phyloP scores from a whole-genome alignment of 352 stramenopile species.

The Globisporangium recalcitrans region DNA sequence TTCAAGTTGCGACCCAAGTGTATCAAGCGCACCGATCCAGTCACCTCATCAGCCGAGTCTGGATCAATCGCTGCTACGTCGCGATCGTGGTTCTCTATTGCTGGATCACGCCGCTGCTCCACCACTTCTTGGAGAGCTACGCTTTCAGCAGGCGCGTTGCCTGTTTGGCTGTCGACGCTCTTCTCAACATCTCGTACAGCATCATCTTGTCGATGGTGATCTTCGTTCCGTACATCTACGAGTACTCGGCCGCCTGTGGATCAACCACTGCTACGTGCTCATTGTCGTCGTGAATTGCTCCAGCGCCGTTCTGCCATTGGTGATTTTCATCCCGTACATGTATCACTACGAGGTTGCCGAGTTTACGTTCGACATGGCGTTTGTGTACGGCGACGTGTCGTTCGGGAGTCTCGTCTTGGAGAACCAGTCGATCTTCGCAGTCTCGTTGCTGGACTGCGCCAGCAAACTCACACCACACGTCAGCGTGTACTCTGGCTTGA shows the following conservation, averaged over 20 bases:
- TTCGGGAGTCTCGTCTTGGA: slow-evolving; percentile 44
- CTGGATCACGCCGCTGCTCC: slow-evolving; percentile 21
- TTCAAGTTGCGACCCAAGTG: slow-evolving; percentile 6
- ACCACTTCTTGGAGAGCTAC: slow-evolving; percentile 7
- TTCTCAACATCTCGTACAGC: slow-evolving; percentile 18
- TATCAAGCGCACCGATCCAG: slow-evolving; percentile 17
- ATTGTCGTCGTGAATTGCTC: slow-evolving; percentile 21
- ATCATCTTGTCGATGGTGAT: slow-evolving; percentile 29
- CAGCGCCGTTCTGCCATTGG: slow-evolving; percentile 22
- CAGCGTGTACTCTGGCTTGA: slow-evolving; percentile 25
- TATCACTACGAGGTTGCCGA: slow-evolving; percentile 24
- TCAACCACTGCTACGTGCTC: slow-evolving; percentile 18
- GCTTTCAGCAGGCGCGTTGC: slow-evolving; percentile 5
- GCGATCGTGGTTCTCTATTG: slow-evolving; percentile 21
- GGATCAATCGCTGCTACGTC: slow-evolving; percentile 22
- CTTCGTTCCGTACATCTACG: slow-evolving; percentile 27
- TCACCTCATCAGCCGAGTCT: slow-evolving; percentile 12
- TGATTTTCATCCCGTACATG: slow-evolving; percentile 33
- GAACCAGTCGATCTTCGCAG: slow-evolving; percentile 15
- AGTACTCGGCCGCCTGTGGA: slow-evolving; percentile 20
- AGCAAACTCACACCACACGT: slow-evolving; percentile 11
- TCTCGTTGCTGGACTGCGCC: slow-evolving; percentile 6
- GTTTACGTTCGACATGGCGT: slow-evolving; percentile 26
- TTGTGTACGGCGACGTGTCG: slow-evolving; percentile 37
- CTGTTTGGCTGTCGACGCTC: slow-evolving; percentile 14